Evolutionary conservation across 345 rosid species (phyloP).

Genomic region (Mallotus nudiflorus): DNA sequence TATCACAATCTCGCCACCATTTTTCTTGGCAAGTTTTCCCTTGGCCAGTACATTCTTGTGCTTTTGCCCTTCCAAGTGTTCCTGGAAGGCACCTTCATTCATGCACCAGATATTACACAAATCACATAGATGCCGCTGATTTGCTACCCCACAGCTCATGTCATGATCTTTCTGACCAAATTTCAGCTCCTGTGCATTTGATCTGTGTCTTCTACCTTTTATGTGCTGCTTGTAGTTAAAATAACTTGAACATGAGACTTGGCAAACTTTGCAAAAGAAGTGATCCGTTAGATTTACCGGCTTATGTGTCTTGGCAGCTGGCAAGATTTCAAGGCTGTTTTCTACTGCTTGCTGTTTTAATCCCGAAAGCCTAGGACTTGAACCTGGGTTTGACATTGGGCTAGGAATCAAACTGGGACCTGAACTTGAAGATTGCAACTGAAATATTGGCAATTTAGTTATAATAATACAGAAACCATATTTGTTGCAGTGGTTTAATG

Average conservation of each 20-base stretch:
- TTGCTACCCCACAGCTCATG: background rate
- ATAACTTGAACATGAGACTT: conserved; percentile 19
- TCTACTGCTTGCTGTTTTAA: conserved; percentile 3
- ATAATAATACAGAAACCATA: background rate
- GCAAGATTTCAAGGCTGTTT: conserved; percentile 11
- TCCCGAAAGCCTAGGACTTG: conserved; percentile 2
- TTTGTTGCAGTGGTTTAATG: background rate
- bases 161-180: background rate
- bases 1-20: background rate
- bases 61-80: conserved; percentile 20
- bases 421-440: conserved; percentile 1
- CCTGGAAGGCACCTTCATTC: conserved; percentile 12
- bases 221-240: conserved; percentile 23
- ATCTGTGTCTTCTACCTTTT: conserved; percentile 27
- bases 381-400: background rate
- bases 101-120: conserved; percentile 28
- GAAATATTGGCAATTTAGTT: background rate
- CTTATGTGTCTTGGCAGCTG: background rate
- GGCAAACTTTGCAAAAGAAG: conserved; percentile 25
- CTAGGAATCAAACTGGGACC: background rate
- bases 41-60: conserved; percentile 9
- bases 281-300: background rate
- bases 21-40: background rate
- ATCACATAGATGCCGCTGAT: conserved; percentile 6
- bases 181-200: conserved; percentile 13